These are phyloP conservation scores for Gossypium raimondii DNA, from an alignment of 345 rosid genomes.

Conservation along the genomic window DNA sequence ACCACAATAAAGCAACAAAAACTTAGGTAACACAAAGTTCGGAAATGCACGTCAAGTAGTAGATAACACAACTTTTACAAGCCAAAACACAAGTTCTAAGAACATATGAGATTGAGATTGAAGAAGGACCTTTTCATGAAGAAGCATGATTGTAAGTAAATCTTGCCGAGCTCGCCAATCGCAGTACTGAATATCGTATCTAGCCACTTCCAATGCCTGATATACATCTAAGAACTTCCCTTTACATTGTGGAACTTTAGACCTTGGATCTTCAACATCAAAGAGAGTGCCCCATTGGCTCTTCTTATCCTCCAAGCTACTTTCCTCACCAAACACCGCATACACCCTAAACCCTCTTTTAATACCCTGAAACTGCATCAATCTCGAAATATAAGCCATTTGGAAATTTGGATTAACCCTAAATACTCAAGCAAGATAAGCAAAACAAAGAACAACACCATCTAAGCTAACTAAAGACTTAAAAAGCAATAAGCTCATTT, in stretches of 20 bases:
- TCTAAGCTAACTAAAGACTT: neutral
- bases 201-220: slow-evolving; percentile 92
- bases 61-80: neutral
- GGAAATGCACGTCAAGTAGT: neutral
- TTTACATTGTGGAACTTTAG: slow-evolving; percentile 67
- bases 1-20: slow-evolving; percentile 11
- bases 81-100: neutral
- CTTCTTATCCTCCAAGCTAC: slow-evolving; percentile 64
- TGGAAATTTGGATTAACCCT: neutral
- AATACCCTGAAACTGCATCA: slow-evolving; percentile 42
- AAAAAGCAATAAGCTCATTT: neutral
- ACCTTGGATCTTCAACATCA: slow-evolving; percentile 94
- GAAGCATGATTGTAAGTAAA: slow-evolving; percentile 83
- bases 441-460: neutral
- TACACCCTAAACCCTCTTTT: slow-evolving; percentile 64
- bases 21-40: neutral
- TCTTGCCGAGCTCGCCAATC: slow-evolving; percentile 99
- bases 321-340: slow-evolving; percentile 77
- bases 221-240: slow-evolving; percentile 85
- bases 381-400: neutral
- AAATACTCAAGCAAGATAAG: neutral
- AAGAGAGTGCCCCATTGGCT: slow-evolving; percentile 70
- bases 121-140: slow-evolving; percentile 78
- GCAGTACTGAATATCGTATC: slow-evolving; percentile 84
- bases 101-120: neutral